Evolutionary conservation across 2,329 filamentous ascomycete genomes (phyloP).

Genomic region (Aureobasidium sp.): DNA sequence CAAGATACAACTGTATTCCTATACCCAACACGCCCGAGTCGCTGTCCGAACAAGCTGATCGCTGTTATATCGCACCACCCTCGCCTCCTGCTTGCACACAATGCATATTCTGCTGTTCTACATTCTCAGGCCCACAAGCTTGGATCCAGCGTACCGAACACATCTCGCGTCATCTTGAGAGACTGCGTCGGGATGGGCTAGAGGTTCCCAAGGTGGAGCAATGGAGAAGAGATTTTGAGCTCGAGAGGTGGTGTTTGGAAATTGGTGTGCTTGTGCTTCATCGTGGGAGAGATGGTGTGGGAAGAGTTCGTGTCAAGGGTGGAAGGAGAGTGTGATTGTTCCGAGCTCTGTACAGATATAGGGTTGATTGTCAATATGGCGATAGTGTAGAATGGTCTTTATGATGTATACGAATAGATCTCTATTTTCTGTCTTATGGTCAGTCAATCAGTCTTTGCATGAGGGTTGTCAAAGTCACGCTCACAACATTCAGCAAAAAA

Average conservation of each 20-base stretch:
- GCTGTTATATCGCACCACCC: conserved; percentile 55
- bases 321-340: not conserved
- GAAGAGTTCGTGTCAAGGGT: not conserved
- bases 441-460: too few species aligned
- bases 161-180: conserved; percentile 72
- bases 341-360: not conserved
- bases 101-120: conserved; percentile 58
- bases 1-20: conserved; percentile 9
- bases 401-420: not conserved
- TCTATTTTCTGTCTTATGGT: not conserved
- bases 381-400: not conserved
- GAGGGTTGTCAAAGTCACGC: too few species aligned
- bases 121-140: conserved; percentile 54
- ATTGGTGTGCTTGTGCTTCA: conserved; percentile 30
- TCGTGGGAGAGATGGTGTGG: not conserved
- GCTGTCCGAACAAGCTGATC: conserved; percentile 46
- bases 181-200: conserved; percentile 29
- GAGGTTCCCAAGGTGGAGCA: conserved; percentile 31
- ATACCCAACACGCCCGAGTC: conserved; percentile 15
- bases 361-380: not conserved
- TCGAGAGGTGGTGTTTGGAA: conserved; percentile 33
- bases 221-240: conserved; percentile 25
- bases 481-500: too few species aligned
- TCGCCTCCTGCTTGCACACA: conserved; percentile 50
- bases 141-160: conserved; percentile 89